phyloP scores from a whole-genome alignment of 805 yeast genomes.

The Yueomyces sinensis region DNA sequence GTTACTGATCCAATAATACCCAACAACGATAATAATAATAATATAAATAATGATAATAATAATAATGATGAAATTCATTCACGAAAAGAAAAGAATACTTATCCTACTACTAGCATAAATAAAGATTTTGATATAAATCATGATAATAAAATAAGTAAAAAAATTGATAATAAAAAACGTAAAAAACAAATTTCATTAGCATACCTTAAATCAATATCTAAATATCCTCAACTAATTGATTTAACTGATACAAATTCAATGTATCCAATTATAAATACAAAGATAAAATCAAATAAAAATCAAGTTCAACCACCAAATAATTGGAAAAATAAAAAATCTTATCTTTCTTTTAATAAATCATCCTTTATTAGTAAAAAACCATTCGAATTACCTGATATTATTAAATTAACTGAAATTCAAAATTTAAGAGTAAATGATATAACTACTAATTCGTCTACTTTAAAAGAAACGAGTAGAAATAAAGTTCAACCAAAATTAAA shows the following conservation, averaged over 20 bases:
- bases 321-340: constrained; percentile 75
- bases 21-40: too few species aligned
- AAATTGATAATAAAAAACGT: constrained; percentile 18
- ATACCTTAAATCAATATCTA: constrained; percentile 44
- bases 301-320: constrained; percentile 68
- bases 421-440: constrained; percentile 54
- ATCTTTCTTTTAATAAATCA: constrained; percentile 47
- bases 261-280: constrained; percentile 56
- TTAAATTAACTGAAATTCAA: constrained; percentile 70
- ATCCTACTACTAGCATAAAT: too few species aligned
- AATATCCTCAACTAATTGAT: constrained; percentile 63
- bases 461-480: constrained; percentile 67
- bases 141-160: too few species aligned
- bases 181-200: constrained; percentile 54
- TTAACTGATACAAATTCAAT: constrained; percentile 80
- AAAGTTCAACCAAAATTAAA: constrained; percentile 86
- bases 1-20: too few species aligned
- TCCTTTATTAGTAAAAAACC: constrained; percentile 57
- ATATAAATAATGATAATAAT: too few species aligned
- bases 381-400: constrained; percentile 66
- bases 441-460: constrained; percentile 13
- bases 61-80: too few species aligned
- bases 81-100: too few species aligned
- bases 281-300: constrained; percentile 52
- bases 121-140: too few species aligned